Conservation (phyloP, 768 basidiomycete species). For the Russula sp. region DNA sequence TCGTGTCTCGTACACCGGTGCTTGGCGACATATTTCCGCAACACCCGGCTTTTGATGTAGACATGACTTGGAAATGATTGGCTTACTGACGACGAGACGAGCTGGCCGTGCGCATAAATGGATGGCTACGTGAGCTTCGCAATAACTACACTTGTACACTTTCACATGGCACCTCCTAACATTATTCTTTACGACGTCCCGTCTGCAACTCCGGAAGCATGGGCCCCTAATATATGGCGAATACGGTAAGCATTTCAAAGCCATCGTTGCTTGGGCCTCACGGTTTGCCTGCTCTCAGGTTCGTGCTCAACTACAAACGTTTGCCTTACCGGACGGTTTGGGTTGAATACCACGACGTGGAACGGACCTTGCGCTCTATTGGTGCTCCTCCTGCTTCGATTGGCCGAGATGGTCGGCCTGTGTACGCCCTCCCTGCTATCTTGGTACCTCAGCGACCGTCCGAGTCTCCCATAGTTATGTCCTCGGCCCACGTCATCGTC, state of each 20-base stretch:
- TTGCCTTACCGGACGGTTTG: conserved; percentile 64
- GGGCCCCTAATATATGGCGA: conserved; percentile 73
- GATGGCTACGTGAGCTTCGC: conserved; percentile 1
- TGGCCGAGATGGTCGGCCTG: conserved; percentile 50
- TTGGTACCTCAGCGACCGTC: conserved; percentile 49
- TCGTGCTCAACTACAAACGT: conserved; percentile 73
- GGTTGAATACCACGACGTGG: conserved; percentile 67
- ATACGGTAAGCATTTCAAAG: conserved; percentile 42
- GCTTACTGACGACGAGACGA: not conserved
- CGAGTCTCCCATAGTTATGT: conserved; percentile 44
- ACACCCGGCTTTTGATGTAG: conserved; percentile 15
- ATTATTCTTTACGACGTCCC: conserved; percentile 66
- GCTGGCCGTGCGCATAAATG: conserved; percentile 12
- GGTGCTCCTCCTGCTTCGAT: conserved; percentile 52
- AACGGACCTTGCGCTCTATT: conserved; percentile 50
- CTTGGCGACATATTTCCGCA: not conserved
- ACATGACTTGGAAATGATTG: conserved; percentile 1
- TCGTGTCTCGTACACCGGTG: conserved; percentile 2
- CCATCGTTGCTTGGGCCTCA: not conserved
- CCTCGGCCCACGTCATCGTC: conserved; percentile 56
- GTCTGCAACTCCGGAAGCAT: conserved; percentile 55
- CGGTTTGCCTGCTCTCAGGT: conserved; percentile 34
- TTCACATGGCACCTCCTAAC: conserved; percentile 40
- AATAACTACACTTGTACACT: conserved; percentile 3
- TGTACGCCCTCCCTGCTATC: conserved; percentile 68